Percentiles rank a stretch among this genome's conserved stretches.
Evolutionary conservation across 116 monocot genomes (phyloP).

Genomic region (Papilionanthe hybrid): DNA sequence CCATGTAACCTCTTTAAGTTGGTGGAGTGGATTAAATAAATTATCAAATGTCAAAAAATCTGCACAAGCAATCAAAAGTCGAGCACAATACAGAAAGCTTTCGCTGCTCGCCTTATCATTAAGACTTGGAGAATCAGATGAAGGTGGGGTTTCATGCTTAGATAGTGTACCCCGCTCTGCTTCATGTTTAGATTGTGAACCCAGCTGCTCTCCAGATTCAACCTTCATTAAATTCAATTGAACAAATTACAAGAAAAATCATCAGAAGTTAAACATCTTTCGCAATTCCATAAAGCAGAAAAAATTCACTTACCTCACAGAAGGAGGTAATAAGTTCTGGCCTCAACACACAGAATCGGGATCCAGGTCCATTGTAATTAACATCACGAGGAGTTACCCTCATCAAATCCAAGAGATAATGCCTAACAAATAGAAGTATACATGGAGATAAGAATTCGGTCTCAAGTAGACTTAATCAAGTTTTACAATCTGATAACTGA

Average conservation of each 20-base stretch:
- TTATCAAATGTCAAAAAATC: neutral
- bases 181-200: constrained; percentile 16
- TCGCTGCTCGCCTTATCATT: constrained; percentile 19
- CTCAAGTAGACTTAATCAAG: neutral
- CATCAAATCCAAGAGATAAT: constrained; percentile 99
- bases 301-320: constrained; percentile 45
- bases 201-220: constrained; percentile 42
- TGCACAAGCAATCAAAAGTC: neutral
- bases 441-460: neutral
- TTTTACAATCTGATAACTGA: neutral
- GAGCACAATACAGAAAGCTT: neutral
- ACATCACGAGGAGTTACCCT: constrained; percentile 95
- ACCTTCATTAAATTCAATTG: constrained; percentile 30
- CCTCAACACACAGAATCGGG: constrained; percentile 82
- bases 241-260: constrained; percentile 4
- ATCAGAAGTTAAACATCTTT: constrained; percentile 7
- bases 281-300: neutral
- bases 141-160: constrained; percentile 14
- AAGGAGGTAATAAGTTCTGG: constrained; percentile 83
- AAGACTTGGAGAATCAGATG: constrained; percentile 23
- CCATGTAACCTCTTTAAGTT: neutral
- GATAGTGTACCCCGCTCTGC: constrained; percentile 12
- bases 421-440: constrained; percentile 34
- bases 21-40: neutral
- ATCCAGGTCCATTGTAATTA: constrained; percentile 72